These are phyloP conservation scores for Puccinia horiana DNA, from an alignment of 1,284 basidiomycete genomes.

Conservation along the genomic window DNA sequence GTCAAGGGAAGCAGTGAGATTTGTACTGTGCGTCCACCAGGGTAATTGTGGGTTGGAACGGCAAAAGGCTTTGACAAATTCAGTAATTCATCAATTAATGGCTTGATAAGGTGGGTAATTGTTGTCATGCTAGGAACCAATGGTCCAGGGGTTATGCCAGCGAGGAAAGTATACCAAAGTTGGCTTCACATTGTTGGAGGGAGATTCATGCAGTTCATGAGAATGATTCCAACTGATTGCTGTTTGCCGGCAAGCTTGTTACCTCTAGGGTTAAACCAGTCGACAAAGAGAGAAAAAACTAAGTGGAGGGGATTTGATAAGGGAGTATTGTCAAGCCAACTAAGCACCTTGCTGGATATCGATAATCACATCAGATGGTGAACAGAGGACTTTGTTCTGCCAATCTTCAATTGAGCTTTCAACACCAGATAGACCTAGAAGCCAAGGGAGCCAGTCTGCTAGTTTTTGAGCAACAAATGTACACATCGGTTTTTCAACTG, in stretches of 20 bases:
- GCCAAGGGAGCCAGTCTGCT: neutral
- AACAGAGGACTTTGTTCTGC: neutral
- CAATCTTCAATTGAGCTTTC: constrained; percentile 4
- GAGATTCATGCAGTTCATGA: constrained; percentile 19
- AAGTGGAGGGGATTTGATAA: neutral
- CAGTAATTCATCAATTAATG: constrained; percentile 14
- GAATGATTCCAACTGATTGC: constrained; percentile 11
- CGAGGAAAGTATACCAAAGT: neutral
- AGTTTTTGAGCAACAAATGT: neutral
- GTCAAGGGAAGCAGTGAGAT: neutral
- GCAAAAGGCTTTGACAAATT: neutral
- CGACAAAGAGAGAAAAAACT: constrained; percentile 12
- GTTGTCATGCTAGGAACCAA: constrained; percentile 8
- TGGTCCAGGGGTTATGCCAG: constrained; percentile 26
- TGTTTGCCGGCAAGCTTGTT: constrained; percentile 27
- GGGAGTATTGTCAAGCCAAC: neutral
- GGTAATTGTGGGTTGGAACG: neutral
- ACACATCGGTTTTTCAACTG: neutral
- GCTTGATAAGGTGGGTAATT: constrained; percentile 6
- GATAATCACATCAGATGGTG: neutral
- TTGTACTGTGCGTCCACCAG: neutral
- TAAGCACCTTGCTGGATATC: neutral
- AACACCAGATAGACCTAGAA: neutral
- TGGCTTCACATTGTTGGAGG: neutral
- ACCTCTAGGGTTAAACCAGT: constrained; percentile 35